Conservation (phyloP, 257 asterid genomes). For the Gentiana straminea region DNA sequence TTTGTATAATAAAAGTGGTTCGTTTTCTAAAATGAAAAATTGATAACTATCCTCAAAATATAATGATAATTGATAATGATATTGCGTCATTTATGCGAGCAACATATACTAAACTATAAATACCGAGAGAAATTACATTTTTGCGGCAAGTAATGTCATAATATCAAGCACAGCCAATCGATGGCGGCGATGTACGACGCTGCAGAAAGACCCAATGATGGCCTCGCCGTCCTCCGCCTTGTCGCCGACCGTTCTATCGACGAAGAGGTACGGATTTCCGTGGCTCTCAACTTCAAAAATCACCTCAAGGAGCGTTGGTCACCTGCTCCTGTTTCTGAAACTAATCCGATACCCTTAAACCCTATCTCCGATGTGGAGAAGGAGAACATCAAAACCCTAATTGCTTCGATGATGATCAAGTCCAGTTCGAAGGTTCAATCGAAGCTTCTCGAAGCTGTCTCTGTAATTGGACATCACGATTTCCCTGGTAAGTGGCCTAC, state of each 20-base stretch:
- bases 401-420: conserved; percentile 37
- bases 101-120: too few species aligned
- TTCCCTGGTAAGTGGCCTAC: conserved; percentile 37
- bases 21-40: too few species aligned
- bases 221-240: conserved; percentile 75
- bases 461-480: conserved; percentile 41
- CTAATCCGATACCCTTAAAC: conserved; percentile 20
- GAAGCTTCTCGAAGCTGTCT: conserved; percentile 77
- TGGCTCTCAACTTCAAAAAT: conserved; percentile 84
- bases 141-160: too few species aligned
- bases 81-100: too few species aligned
- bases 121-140: too few species aligned
- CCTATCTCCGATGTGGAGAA: too few species aligned
- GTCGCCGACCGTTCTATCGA: conserved; percentile 68
- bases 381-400: too few species aligned
- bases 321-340: conserved; percentile 6
- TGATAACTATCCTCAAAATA: too few species aligned
- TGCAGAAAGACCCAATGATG: conserved; percentile 53
- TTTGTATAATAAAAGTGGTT: too few species aligned
- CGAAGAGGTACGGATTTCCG: conserved; percentile 84
- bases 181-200: conserved; percentile 57
- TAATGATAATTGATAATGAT: too few species aligned
- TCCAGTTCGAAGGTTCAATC: conserved; percentile 55
- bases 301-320: conserved; percentile 68
- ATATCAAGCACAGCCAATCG: conserved; percentile 43